phyloP scores from a whole-genome alignment of 441 rosid species.

The Dalechampia spathulata region DNA sequence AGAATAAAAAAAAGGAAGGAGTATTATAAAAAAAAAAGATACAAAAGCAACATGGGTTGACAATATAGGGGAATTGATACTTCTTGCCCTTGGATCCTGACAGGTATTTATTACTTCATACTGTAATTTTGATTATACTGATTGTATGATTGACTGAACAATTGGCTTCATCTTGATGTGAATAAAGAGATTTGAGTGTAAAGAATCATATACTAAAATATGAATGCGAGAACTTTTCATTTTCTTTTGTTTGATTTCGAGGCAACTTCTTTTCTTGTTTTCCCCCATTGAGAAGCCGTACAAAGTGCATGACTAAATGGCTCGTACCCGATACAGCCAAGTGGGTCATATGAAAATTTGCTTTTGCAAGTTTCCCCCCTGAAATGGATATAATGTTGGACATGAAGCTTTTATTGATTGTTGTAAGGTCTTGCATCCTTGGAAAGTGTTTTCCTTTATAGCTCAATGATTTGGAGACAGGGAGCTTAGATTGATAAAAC shows the following conservation, averaged over 20 bases:
- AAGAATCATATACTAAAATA: not conserved
- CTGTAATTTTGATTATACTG: slow-evolving; percentile 11
- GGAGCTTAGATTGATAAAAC: not conserved
- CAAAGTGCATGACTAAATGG: too few relatives aligned
- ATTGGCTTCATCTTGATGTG: slow-evolving; percentile 18
- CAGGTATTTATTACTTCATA: slow-evolving; percentile 18
- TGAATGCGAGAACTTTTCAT: not conserved
- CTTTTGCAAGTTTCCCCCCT: too few relatives aligned
- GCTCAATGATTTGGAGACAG: slow-evolving; percentile 2
- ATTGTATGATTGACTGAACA: slow-evolving; percentile 27
- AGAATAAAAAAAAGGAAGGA: not conserved
- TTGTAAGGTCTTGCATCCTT: too few relatives aligned
- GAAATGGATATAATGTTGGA: slow-evolving; percentile 2
- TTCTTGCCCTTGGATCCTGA: slow-evolving; percentile 23
- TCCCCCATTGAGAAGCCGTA: too few relatives aligned
- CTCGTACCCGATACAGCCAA: too few relatives aligned
- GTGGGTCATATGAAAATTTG: too few relatives aligned
- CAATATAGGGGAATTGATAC: slow-evolving; percentile 10
- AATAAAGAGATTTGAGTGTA: slow-evolving; percentile 19
- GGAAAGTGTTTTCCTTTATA: too few relatives aligned
- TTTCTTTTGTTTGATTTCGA: too few relatives aligned
- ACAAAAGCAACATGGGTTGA: slow-evolving; percentile 8
- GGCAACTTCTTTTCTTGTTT: too few relatives aligned
- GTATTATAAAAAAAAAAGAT: not conserved
- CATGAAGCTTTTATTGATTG: not conserved